Conservation (phyloP, 371 early-diverging fungal genomes). For the Lichtheimia corymbifera region DNA sequence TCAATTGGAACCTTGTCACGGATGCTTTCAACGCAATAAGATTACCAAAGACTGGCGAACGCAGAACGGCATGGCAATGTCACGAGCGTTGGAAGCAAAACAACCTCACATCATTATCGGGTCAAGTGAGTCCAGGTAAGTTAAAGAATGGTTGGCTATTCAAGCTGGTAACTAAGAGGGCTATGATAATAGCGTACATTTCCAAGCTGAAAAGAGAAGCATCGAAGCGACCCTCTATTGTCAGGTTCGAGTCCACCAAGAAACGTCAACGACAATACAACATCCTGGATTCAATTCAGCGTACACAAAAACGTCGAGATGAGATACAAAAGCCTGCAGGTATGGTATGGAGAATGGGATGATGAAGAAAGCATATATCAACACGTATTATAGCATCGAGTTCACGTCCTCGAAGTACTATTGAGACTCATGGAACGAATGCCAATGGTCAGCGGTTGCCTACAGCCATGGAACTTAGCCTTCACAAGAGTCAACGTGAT, state of each 20-base stretch:
- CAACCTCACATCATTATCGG: slow-evolving; percentile 40
- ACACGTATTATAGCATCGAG: slow-evolving; percentile 12
- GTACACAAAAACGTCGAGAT: slow-evolving; percentile 51
- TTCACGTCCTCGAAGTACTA: slow-evolving; percentile 44
- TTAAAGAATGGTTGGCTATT: too few species aligned
- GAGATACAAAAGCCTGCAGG: slow-evolving; percentile 37
- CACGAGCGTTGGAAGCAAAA: slow-evolving; percentile 55
- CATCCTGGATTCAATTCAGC: slow-evolving; percentile 52
- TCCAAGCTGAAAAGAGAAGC: slow-evolving; percentile 27
- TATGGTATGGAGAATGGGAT: slow-evolving; percentile 7
- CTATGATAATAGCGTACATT: slow-evolving; percentile 21
- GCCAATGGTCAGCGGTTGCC: slow-evolving; percentile 54
- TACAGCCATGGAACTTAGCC: slow-evolving; percentile 73
- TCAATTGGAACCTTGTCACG: slow-evolving; percentile 72
- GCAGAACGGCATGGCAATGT: slow-evolving; percentile 72
- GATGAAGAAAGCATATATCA: neutral
- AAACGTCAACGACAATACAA: slow-evolving; percentile 39
- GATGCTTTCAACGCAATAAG: slow-evolving; percentile 62
- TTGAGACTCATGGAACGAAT: slow-evolving; percentile 47
- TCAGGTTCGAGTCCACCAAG: slow-evolving; percentile 43
- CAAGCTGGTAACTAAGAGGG: too few species aligned
- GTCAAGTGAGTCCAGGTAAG: slow-evolving; percentile 52
- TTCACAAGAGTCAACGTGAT: slow-evolving; percentile 74
- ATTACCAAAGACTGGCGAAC: slow-evolving; percentile 52
- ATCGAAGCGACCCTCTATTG: slow-evolving; percentile 27